These are phyloP conservation scores for Butyriboletus appendiculatus DNA, from an alignment of 1,284 basidiomycete species.

Conservation along the genomic window DNA sequence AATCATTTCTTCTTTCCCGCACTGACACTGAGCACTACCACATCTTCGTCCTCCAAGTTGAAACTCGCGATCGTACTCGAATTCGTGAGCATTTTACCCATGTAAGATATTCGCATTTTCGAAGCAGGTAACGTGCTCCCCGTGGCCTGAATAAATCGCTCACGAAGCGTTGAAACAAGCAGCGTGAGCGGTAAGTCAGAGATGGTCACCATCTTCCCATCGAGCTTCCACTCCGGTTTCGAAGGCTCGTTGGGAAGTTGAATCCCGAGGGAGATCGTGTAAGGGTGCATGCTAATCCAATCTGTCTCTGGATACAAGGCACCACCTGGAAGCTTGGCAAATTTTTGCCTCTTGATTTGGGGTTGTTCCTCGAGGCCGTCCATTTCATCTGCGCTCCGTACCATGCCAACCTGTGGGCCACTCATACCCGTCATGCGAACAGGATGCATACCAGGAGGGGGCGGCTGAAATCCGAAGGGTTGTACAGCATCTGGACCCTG, in stretches of 20 bases:
- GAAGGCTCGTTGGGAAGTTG: slow-evolving; percentile 80
- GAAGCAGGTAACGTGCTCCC: slow-evolving; percentile 78
- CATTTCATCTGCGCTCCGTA: slow-evolving; percentile 79
- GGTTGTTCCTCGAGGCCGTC: slow-evolving; percentile 65
- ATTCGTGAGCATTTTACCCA: slow-evolving; percentile 85
- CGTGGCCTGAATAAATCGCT: slow-evolving; percentile 77
- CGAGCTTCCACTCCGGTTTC: slow-evolving; percentile 90
- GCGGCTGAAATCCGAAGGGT: slow-evolving; percentile 78
- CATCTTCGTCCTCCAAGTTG: slow-evolving; percentile 89
- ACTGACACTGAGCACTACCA: slow-evolving; percentile 72
- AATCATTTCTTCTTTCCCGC: slow-evolving; percentile 73
- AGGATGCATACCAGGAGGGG: slow-evolving; percentile 50
- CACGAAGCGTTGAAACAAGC: slow-evolving; percentile 83
- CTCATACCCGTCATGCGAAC: slow-evolving; percentile 51
- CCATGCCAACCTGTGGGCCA: slow-evolving; percentile 61
- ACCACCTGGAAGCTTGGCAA: slow-evolving; percentile 80
- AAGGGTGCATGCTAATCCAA: slow-evolving; percentile 88
- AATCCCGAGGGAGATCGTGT: slow-evolving; percentile 81
- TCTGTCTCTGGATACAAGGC: slow-evolving; percentile 81
- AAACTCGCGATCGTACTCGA: slow-evolving; percentile 79
- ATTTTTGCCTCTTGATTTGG: slow-evolving; percentile 79
- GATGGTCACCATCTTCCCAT: slow-evolving; percentile 76
- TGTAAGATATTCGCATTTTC: slow-evolving; percentile 75
- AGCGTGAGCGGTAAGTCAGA: slow-evolving; percentile 80
- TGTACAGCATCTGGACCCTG: slow-evolving; percentile 75